Conservation (phyloP, 495 filamentous ascomycete genomes). For the Aspergillus panamensis region DNA sequence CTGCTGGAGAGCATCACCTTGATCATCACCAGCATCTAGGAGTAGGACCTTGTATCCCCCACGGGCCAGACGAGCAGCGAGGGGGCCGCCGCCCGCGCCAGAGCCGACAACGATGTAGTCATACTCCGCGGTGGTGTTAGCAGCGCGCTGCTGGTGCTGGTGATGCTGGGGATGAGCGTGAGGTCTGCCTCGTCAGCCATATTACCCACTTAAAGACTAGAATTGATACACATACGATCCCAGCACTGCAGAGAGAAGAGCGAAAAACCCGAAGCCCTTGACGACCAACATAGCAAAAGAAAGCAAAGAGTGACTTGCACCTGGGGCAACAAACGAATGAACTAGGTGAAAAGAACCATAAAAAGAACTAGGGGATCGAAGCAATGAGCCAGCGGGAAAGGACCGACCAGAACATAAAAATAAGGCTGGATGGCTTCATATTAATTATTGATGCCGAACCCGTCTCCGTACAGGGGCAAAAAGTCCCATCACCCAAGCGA, state of each 20-base stretch:
- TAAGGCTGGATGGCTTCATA: too few relatives aligned
- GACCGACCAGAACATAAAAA: too few relatives aligned
- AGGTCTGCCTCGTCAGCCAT: not conserved
- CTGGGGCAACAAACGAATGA: not conserved
- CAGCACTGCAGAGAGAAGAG: constrained; percentile 16
- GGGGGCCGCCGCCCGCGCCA: constrained; percentile 59
- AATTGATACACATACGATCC: constrained; percentile 22
- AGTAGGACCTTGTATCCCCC: constrained; percentile 56
- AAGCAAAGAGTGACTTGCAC: constrained; percentile 1
- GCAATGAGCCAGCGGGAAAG: too few relatives aligned
- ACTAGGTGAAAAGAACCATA: too few relatives aligned
- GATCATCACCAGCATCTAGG: constrained; percentile 60
- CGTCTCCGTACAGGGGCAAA: too few relatives aligned
- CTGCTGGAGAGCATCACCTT: constrained; percentile 36
- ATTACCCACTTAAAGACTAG: not conserved
- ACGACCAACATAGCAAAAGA: constrained; percentile 21
- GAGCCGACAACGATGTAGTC: constrained; percentile 65
- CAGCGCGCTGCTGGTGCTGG: constrained; percentile 1
- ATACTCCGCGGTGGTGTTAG: constrained; percentile 29
- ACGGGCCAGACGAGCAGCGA: constrained; percentile 57
- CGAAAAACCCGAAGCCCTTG: constrained; percentile 17
- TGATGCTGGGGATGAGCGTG: not conserved
- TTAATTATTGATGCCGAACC: too few relatives aligned
- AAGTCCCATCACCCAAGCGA: too few relatives aligned
- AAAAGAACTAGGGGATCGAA: too few relatives aligned